Evolutionary conservation across 306 rosid species (phyloP).

Genomic region (Senna siamea): DNA sequence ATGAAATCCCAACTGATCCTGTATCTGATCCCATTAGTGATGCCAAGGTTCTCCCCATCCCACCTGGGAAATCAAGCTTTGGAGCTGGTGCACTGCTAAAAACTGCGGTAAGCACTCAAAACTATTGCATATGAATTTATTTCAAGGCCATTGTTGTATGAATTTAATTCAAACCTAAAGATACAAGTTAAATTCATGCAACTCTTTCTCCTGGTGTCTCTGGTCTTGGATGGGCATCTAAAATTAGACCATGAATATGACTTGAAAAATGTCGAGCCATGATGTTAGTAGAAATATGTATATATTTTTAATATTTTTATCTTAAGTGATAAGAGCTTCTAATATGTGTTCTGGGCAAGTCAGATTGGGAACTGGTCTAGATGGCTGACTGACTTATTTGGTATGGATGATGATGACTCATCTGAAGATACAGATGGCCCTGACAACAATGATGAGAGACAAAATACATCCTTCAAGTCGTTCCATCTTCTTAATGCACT

Average conservation of each 20-base stretch:
- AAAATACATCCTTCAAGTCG: conserved; percentile 68
- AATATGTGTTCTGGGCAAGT: conserved; percentile 36
- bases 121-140: conserved; percentile 10
- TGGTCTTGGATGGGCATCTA: conserved; percentile 6
- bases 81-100: conserved; percentile 96
- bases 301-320: background rate
- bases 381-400: conserved; percentile 88
- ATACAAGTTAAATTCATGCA: conserved; percentile 11
- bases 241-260: conserved; percentile 12
- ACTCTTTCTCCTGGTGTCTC: conserved; percentile 13
- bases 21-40: conserved; percentile 93
- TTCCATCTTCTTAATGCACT: conserved; percentile 88
- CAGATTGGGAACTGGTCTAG: conserved; percentile 99
- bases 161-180: conserved; percentile 22
- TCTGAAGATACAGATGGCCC: conserved; percentile 49
- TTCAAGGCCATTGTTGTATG: background rate
- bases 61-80: conserved; percentile 81
- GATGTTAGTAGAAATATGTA: background rate
- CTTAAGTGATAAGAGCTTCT: conserved; percentile 11
- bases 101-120: conserved; percentile 68
- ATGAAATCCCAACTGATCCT: conserved; percentile 93
- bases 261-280: background rate
- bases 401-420: conserved; percentile 73
- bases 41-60: conserved; percentile 80
- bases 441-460: conserved; percentile 48